Conservation (phyloP, 805 yeast species). For the Dipodascus geniculatus region DNA sequence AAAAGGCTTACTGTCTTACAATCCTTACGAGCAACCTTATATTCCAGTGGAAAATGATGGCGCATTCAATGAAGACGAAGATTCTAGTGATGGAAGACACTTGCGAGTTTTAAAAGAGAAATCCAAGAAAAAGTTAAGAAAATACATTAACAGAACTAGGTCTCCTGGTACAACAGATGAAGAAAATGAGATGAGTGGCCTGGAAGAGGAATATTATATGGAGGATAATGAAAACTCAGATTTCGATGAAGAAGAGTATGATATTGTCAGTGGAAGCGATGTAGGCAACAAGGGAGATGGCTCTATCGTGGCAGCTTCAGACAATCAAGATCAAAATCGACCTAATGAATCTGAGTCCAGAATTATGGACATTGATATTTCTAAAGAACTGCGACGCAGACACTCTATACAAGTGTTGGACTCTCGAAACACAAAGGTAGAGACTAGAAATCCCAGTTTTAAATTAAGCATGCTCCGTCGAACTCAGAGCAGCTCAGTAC, state of each 20-base stretch:
- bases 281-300: neutral
- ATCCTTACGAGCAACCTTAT: slow-evolving; percentile 14
- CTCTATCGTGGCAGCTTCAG: neutral
- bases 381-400: neutral
- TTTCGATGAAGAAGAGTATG: neutral
- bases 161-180: neutral
- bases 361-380: neutral
- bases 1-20: slow-evolving; percentile 11
- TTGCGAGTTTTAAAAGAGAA: neutral
- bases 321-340: neutral
- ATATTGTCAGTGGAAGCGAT: neutral
- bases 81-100: neutral
- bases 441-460: neutral
- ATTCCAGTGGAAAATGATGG: slow-evolving; percentile 4
- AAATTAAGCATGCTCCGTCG: slow-evolving; percentile 2
- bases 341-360: neutral
- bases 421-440: neutral
- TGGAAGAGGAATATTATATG: neutral
- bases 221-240: neutral
- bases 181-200: neutral
- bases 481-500: slow-evolving; percentile 5
- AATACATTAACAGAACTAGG: neutral
- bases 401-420: neutral
- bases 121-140: neutral
- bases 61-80: neutral